These are phyloP conservation scores for Fusarium chuoi DNA, from an alignment of 2,329 filamentous ascomycete species.

Conservation along the genomic window DNA sequence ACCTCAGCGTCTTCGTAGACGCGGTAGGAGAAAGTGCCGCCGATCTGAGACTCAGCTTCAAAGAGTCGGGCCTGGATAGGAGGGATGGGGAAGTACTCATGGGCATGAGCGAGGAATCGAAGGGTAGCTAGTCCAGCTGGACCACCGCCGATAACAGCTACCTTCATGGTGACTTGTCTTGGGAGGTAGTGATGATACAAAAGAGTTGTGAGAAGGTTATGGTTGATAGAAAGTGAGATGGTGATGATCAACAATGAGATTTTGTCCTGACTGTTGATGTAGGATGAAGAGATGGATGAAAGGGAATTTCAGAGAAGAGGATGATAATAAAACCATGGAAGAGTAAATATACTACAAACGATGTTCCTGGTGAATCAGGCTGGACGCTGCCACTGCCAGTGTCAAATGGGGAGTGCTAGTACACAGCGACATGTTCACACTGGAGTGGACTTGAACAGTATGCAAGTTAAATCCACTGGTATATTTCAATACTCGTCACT, in stretches of 20 bases:
- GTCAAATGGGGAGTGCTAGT: not conserved
- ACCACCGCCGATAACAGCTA: constrained; percentile 57
- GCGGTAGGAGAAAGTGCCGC: constrained; percentile 59
- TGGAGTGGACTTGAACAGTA: not conserved
- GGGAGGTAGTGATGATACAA: not conserved
- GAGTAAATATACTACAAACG: not conserved
- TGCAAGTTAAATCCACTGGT: not conserved
- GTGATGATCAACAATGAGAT: not conserved
- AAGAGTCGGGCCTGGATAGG: constrained; percentile 57
- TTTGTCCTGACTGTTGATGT: not conserved
- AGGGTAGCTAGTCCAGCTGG: constrained; percentile 55
- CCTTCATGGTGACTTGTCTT: constrained; percentile 43
- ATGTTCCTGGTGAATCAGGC: not conserved
- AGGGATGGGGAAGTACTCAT: constrained; percentile 50
- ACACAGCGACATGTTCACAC: not conserved
- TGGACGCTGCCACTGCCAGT: not conserved
- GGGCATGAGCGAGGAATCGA: constrained; percentile 53
- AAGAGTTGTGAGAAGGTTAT: not conserved
- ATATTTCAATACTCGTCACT: rapidly evolving
- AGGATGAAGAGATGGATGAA: not conserved
- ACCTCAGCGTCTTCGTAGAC: constrained; percentile 61
- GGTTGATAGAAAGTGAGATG: not conserved
- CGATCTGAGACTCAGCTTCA: constrained; percentile 55
- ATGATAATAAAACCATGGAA: rapidly evolving
- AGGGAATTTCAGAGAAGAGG: rapidly evolving